Conservation (phyloP, 2,329 filamentous ascomycete species). For the Botrytis aclada region DNA sequence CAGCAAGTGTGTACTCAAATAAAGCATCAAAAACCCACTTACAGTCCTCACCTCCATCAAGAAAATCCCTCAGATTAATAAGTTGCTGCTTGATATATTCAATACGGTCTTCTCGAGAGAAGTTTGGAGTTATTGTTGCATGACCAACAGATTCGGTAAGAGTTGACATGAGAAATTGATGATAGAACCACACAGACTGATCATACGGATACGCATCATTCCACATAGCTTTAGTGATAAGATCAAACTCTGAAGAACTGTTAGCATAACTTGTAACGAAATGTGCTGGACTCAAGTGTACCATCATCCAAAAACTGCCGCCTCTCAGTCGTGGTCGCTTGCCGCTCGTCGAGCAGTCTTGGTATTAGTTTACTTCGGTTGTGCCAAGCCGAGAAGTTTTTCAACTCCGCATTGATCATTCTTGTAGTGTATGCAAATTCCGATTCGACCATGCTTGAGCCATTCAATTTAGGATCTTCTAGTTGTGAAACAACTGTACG, state of each 20-base stretch:
- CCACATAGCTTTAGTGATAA: constrained; percentile 69
- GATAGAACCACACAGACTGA: constrained; percentile 96
- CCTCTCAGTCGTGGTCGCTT: constrained; percentile 60
- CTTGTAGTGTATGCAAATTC: constrained; percentile 89
- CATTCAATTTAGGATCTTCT: constrained; percentile 55
- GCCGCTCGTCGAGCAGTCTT: constrained; percentile 67
- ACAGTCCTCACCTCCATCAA: constrained; percentile 64
- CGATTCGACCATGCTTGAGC: constrained; percentile 65
- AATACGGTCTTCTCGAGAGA: constrained; percentile 60
- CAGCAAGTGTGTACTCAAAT: constrained; percentile 65
- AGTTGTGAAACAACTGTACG: constrained; percentile 73
- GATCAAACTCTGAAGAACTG: constrained; percentile 60
- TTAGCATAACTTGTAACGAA: constrained; percentile 23
- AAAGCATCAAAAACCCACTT: constrained; percentile 91
- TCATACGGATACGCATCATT: constrained; percentile 80
- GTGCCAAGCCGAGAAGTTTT: constrained; percentile 98
- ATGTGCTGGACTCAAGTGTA: constrained; percentile 35
- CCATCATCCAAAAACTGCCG: constrained; percentile 69
- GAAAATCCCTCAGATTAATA: constrained; percentile 64
- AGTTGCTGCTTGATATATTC: constrained; percentile 69
- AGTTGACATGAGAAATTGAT: constrained; percentile 79
- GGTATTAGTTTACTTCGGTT: constrained; percentile 81
- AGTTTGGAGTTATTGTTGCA: constrained; percentile 60
- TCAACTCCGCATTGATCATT: constrained; percentile 82
- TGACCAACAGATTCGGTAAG: constrained; percentile 50